These are phyloP conservation scores for Aureoboletus auriporus DNA, from an alignment of 768 basidiomycete genomes.

Conservation along the genomic window DNA sequence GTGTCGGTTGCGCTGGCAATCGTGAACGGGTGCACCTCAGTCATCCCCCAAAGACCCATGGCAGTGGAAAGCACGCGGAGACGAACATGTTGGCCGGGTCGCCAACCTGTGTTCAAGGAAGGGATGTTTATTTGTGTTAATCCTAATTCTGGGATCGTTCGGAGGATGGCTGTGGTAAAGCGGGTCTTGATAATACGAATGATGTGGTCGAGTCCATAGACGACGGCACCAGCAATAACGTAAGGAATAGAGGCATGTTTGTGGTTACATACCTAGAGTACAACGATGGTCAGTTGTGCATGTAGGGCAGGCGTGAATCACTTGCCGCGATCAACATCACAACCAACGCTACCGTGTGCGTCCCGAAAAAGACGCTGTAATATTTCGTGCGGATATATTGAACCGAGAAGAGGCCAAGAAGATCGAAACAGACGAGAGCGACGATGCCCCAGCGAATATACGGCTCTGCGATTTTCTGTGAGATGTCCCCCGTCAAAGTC, in stretches of 20 bases:
- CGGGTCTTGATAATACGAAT: constrained; percentile 63
- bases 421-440: constrained; percentile 51
- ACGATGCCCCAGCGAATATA: constrained; percentile 50
- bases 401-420: constrained; percentile 61
- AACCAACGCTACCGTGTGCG: constrained; percentile 60
- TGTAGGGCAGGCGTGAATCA: neutral
- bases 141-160: constrained; percentile 55
- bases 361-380: constrained; percentile 63
- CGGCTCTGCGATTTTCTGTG: constrained; percentile 30
- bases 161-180: constrained; percentile 51
- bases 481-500: constrained; percentile 39
- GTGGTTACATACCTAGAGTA: no score
- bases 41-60: constrained; percentile 53
- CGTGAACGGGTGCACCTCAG: constrained; percentile 77
- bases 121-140: constrained; percentile 64
- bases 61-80: constrained; percentile 54
- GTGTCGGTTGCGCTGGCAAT: constrained; percentile 60
- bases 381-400: constrained; percentile 49
- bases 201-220: constrained; percentile 59
- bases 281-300: constrained; percentile 1
- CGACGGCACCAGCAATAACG: constrained; percentile 42
- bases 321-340: no score
- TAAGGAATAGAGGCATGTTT: constrained; percentile 48
- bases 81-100: constrained; percentile 81
- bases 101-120: constrained; percentile 65